Evolutionary conservation across 2,329 filamentous ascomycete species (phyloP), one percentile per base, ranked within the genome.

Genomic region (Coleophoma crateriformis): DNA sequence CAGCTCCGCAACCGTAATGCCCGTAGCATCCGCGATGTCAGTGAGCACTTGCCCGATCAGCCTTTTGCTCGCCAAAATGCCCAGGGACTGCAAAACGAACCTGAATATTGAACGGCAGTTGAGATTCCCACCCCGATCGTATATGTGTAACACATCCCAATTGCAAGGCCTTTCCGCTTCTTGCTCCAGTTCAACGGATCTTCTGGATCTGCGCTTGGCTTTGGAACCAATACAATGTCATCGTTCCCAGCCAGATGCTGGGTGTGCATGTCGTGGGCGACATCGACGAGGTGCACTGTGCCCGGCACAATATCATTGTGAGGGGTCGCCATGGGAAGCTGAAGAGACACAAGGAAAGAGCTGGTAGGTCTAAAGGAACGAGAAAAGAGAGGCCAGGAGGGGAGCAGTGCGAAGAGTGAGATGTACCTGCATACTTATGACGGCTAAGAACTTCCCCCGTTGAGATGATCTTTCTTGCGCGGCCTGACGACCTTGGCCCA

Each of bases 1-100:
- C 22, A 77, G 57, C 17, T 70, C 63, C 6, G 61, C 63, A 3
- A 73, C 60, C 0, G 68, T 69, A 39, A 77, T 62, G 6, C 67
- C 69, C 1, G 71, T 72, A n/a, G 70, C 70, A 47, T 67, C 59
- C 6, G 68, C 68, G 32, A 77, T 71, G 13, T 69, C 68, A 4
- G 70, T 68, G 11, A 76, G 64, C 11, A 77, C 68, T 2, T 68
- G 71, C 27, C 7, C 6, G 27, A 4, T 27, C 27, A 27, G 27
- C 27, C 27, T 27, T 27, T 2, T 27, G 2, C 27, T 27, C 27
- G 8, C 27, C 27, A 27, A 27, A 27, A 27, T 27, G 27, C 6
- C 27, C 7, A 38, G 13, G 35, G 7, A 14, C 12, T 8, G 32
- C 70, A 45, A 72, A 64, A 68, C 70, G 52, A 74, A 75, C 8